Base-by-base conservation (phyloP, 371 early-diverging fungal genomes). In the Rhizomucor pusillus region DNA sequence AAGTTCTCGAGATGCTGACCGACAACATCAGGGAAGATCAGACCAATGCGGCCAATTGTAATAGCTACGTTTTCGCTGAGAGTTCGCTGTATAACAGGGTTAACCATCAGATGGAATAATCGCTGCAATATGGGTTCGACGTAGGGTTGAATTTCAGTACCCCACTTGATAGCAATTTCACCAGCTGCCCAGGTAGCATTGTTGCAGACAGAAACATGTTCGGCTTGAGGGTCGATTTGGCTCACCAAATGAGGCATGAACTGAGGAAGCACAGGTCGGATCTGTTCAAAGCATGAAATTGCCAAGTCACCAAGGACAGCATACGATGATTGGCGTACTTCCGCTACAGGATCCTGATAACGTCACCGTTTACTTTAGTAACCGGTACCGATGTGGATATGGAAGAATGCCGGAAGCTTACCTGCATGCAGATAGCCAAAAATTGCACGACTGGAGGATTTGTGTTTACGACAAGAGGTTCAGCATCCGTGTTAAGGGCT, bases 171-270 rank as follows among this genome's bases (percentile, higher is more conserved):
- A 5, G 93, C 88, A 62, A 97, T 91, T 77, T 96, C 96, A 36
- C 96, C 98, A 4, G 87, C 84, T 2, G 96, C 90, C 98, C 98
- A 97, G 9, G 89, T 78, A 1, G 94, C 95, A 63, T 97, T 97
- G 69, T 96, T 97, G 73, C 88, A 88, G 6, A 90, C 90, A 43
- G 85, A 82, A 29, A 88, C 76, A 51, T 79, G 77, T 43, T 82
- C 81, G 10, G 77, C 74, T 50, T 75, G 65, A 25, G 79, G 82
- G 50, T 82, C 81, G 53, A 91, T 86, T 66, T 88, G 90, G 19
- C 66, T 54, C 47, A 92, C 79, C 18, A 92, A 63, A 55, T 81
- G 81, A 40, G 80, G 83, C 82, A 94, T 81, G 62, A 90, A 76
- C n/a, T 79, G 77, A 24, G 82, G 78, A 54, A 94, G 65, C 51